These are phyloP conservation scores for Coemansia sp. DNA, from an alignment of 192 early-diverging fungal species.

Conservation along the genomic window DNA sequence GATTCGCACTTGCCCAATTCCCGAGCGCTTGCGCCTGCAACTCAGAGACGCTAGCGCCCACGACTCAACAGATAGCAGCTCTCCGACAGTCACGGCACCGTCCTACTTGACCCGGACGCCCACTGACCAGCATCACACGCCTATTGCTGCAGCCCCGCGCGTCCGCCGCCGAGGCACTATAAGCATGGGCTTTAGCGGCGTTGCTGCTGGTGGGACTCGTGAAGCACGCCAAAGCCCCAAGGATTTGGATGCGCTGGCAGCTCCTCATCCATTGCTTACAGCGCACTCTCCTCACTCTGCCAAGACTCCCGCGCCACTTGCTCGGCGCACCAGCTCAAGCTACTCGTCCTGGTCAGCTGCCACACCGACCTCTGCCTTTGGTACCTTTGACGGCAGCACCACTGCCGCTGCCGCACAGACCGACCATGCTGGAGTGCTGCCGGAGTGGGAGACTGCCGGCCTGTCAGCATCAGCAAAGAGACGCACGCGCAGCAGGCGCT, in stretches of 20 bases:
- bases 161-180: constrained; percentile 25
- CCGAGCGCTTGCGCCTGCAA: constrained; percentile 31
- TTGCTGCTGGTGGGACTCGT: no score
- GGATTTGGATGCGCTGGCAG: background rate
- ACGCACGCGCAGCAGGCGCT: constrained; percentile 22
- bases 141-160: background rate
- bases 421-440: constrained; percentile 7
- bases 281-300: constrained; percentile 6
- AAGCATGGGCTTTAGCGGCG: constrained; percentile 1
- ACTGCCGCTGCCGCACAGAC: background rate
- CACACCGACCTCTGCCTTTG: constrained; percentile 24
- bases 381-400: constrained; percentile 1
- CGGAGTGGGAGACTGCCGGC: constrained; percentile 23
- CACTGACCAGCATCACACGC: constrained; percentile 13
- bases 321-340: constrained; percentile 36
- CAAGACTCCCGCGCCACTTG: background rate
- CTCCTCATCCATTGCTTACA: background rate
- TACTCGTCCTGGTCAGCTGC: constrained; percentile 36
- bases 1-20: constrained; percentile 48
- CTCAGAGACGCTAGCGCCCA: constrained; percentile 3
- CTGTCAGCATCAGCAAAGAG: constrained; percentile 4
- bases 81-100: constrained; percentile 3
- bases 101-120: constrained; percentile 14
- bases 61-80: constrained; percentile 7
- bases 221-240: background rate